Evolutionary conservation across 306 rosid genomes (phyloP).

Genomic region (Vigna nakashimae): DNA sequence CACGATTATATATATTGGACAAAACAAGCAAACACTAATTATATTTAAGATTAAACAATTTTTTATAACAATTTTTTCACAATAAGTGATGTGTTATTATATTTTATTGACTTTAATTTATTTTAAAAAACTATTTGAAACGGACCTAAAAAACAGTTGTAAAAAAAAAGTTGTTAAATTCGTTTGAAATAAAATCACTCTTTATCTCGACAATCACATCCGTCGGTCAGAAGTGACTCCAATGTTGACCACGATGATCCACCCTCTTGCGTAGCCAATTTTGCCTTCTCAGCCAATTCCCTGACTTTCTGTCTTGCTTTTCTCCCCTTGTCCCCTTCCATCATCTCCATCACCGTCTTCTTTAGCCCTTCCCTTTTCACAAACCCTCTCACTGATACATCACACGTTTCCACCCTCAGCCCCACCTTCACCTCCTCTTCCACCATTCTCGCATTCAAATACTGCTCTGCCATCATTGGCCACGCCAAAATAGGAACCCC

Average conservation of each 20-base stretch:
- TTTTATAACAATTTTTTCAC: too few relatives aligned
- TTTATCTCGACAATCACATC: not conserved
- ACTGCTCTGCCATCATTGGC: conserved; percentile 42
- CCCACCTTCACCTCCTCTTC: conserved; percentile 34
- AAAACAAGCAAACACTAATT: too few relatives aligned
- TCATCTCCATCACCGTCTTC: conserved; percentile 8
- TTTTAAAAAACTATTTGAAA: too few relatives aligned
- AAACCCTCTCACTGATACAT: conserved; percentile 21
- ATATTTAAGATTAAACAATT: too few relatives aligned
- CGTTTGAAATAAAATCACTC: too few relatives aligned
- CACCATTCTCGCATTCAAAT: conserved; percentile 29
- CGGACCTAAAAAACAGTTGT: too few relatives aligned
- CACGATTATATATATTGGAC: too few relatives aligned
- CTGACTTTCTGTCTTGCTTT: not conserved
- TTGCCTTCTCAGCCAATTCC: not conserved
- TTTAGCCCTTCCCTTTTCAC: conserved; percentile 16
- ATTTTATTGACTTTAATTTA: too few relatives aligned
- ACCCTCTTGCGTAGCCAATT: conserved; percentile 7
- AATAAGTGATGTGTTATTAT: too few relatives aligned
- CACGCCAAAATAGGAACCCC: conserved; percentile 39
- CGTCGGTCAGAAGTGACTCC: not conserved
- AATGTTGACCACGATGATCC: conserved; percentile 28
- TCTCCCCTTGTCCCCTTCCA: conserved; percentile 32
- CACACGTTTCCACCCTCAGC: conserved; percentile 16
- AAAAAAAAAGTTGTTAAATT: too few relatives aligned